A percentile compares a stretch with the other conserved stretches of the same genome.
Conservation (phyloP, 371 early-diverging fungal genomes). For the Gilbertella persicaria region DNA sequence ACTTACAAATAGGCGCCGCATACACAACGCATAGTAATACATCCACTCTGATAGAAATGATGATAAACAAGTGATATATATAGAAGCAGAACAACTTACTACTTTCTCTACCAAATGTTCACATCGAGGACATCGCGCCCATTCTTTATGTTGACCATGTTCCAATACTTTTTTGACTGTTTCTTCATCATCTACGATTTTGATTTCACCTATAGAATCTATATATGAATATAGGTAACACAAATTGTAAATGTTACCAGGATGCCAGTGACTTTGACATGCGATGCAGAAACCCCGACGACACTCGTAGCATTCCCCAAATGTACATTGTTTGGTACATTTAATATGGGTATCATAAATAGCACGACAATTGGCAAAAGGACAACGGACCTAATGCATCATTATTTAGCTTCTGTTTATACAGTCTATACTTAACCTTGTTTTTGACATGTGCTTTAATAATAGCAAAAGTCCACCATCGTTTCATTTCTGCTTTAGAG, state of each 20-base stretch:
- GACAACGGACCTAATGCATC: slow-evolving; percentile 15
- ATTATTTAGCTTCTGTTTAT: not conserved
- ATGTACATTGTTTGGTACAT: slow-evolving; percentile 7
- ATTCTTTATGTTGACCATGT: slow-evolving; percentile 2
- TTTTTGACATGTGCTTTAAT: slow-evolving; percentile 8
- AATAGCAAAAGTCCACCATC: slow-evolving; percentile 18
- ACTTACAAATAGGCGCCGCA: slow-evolving; percentile 23
- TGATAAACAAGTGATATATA: not conserved
- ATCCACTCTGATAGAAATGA: slow-evolving; percentile 11
- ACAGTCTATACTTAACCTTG: slow-evolving; percentile 7
- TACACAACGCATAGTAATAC: slow-evolving; percentile 9
- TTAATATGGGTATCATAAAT: slow-evolving; percentile 13
- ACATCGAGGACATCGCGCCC: slow-evolving; percentile 25
- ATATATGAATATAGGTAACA: not conserved
- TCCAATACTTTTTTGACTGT: slow-evolving; percentile 1
- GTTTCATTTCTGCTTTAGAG: not conserved
- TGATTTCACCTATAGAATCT: slow-evolving; percentile 4
- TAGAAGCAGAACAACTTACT: slow-evolving; percentile 3
- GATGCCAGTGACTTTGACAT: slow-evolving; percentile 24
- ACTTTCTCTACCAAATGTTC: slow-evolving; percentile 8
- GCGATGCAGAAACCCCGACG: slow-evolving; percentile 21
- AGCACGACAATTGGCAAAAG: slow-evolving; percentile 9
- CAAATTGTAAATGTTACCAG: slow-evolving; percentile 13
- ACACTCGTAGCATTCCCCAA: slow-evolving; percentile 26
- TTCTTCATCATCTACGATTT: slow-evolving; percentile 10